phyloP scores from a whole-genome alignment of 2,329 filamentous ascomycete species.

The Diatrype stigma region DNA sequence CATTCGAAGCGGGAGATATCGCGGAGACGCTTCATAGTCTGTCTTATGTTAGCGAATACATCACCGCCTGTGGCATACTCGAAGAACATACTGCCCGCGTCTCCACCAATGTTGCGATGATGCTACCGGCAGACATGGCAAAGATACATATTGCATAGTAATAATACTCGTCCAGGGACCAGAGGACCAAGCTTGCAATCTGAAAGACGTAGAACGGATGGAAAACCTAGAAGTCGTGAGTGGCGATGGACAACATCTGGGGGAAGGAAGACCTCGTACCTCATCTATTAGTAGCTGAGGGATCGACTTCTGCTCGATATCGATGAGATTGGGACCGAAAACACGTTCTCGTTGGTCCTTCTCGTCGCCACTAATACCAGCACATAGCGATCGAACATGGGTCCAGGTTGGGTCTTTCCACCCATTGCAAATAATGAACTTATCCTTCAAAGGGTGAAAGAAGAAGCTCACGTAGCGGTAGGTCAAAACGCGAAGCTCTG shows the following conservation, averaged over 20 bases:
- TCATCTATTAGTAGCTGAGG: conserved; percentile 85
- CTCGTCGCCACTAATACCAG: conserved; percentile 83
- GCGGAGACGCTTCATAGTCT: conserved; percentile 84
- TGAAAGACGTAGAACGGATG: conserved; percentile 99
- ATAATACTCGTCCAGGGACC: conserved; percentile 95
- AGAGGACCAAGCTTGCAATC: conserved; percentile 86
- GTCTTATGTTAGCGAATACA: conserved; percentile 10
- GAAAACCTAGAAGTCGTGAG: conserved; percentile 58
- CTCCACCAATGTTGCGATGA: conserved; percentile 82
- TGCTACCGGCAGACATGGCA: conserved; percentile 88
- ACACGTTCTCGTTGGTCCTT: conserved; percentile 77
- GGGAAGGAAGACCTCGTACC: conserved; percentile 37
- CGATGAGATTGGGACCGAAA: conserved; percentile 86
- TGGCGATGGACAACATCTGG: neutral
- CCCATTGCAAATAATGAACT: conserved; percentile 77
- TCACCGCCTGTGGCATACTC: neutral
- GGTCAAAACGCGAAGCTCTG: conserved; percentile 71
- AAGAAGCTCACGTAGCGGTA: conserved; percentile 94
- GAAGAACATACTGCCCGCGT: conserved; percentile 65
- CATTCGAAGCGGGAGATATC: conserved; percentile 95
- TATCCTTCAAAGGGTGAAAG: conserved; percentile 84
- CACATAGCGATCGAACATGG: conserved; percentile 67
- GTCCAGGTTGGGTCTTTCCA: conserved; percentile 96
- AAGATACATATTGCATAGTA: conserved; percentile 97
- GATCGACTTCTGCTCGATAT: conserved; percentile 85